phyloP scores from a whole-genome alignment of 208 protist genomes.

The Willaertia magna region DNA sequence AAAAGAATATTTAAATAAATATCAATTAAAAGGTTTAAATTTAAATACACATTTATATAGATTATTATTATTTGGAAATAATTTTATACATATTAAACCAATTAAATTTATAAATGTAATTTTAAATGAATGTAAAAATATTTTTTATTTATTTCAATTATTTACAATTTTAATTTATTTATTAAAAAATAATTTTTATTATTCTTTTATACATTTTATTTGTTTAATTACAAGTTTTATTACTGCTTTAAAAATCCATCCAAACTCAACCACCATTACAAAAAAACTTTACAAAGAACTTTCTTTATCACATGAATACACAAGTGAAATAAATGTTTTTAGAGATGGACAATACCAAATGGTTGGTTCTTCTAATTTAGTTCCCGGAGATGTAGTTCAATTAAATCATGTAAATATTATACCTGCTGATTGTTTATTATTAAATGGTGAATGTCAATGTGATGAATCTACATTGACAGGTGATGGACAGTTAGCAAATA shows the following conservation, averaged over 20 bases:
- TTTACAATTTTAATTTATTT: background rate
- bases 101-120: background rate
- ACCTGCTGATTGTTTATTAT: background rate
- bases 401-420: background rate
- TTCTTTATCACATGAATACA: background rate
- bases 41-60: background rate
- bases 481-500: background rate
- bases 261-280: background rate
- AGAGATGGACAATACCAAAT: background rate
- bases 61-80: background rate
- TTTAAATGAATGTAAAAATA: background rate
- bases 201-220: background rate
- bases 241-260: background rate
- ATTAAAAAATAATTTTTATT: background rate
- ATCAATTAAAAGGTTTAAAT: background rate
- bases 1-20: background rate
- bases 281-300: background rate
- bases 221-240: background rate
- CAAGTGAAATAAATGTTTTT: background rate
- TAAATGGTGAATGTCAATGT: background rate
- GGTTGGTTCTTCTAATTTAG: background rate
- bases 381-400: background rate
- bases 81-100: background rate
- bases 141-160: background rate
- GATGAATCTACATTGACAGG: constrained; percentile 1